These are phyloP conservation scores for Fusarium sp. DNA, from an alignment of 2,329 filamentous ascomycete genomes.

Conservation along the genomic window DNA sequence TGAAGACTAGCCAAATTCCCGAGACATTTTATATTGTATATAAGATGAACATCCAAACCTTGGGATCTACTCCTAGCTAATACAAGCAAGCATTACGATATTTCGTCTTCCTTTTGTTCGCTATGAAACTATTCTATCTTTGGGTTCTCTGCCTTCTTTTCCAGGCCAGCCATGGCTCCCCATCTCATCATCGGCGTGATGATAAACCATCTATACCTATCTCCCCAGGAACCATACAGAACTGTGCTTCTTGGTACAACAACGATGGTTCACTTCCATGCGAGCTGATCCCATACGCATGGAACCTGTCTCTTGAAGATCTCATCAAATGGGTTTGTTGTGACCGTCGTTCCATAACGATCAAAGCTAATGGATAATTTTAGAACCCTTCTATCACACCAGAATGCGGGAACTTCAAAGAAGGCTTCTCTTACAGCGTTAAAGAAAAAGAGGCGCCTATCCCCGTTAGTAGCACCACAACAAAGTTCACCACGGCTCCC, in stretches of 20 bases:
- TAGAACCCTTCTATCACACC: background rate
- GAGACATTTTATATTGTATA: background rate
- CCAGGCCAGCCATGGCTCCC: background rate
- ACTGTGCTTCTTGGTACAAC: background rate
- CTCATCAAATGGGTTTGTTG: background rate
- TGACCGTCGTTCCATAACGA: fast-evolving
- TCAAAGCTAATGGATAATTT: background rate
- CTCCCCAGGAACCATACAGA: background rate
- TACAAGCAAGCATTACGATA: no score
- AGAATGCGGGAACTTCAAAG: background rate
- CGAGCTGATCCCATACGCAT: background rate
- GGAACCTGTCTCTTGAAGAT: background rate
- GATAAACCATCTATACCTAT: background rate
- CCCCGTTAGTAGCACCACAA: background rate
- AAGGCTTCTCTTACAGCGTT: background rate
- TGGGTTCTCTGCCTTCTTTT: background rate
- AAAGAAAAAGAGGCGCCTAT: background rate
- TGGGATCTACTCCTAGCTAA: background rate
- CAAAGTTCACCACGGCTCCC: background rate
- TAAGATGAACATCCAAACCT: background rate
- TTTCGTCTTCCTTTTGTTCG: background rate
- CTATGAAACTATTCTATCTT: background rate
- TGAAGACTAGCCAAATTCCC: background rate
- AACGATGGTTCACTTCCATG: background rate
- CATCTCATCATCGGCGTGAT: background rate